Conservation (phyloP, 1,139 yeast species). For the Blastobotrys aristatus region DNA sequence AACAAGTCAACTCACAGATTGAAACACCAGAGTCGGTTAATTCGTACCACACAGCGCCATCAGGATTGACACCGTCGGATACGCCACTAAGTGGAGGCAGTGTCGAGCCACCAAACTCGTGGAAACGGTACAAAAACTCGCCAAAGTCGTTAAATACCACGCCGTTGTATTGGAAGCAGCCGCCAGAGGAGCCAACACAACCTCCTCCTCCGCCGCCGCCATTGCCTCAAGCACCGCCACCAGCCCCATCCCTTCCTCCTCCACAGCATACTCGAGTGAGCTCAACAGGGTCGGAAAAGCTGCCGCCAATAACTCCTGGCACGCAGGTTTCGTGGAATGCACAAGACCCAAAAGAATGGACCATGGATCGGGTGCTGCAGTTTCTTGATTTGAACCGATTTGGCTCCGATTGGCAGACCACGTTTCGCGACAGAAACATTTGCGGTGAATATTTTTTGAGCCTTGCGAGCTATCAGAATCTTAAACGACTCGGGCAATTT, state of each 20-base stretch:
- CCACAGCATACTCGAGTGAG: not conserved
- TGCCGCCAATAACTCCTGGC: not conserved
- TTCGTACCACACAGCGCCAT: slow-evolving; percentile 1
- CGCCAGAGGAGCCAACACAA: no score
- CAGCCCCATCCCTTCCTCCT: not conserved
- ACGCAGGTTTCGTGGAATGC: slow-evolving; percentile 17
- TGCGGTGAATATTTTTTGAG: slow-evolving; percentile 62
- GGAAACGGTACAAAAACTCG: not conserved
- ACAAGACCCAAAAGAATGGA: slow-evolving; percentile 53
- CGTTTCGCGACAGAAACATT: slow-evolving; percentile 55
- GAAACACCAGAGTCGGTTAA: not conserved
- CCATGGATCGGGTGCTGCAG: slow-evolving; percentile 52
- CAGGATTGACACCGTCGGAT: not conserved
- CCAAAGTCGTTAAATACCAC: not conserved
- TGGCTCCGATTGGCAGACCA: slow-evolving; percentile 65
- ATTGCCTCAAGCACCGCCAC: not conserved
- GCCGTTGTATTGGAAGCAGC: not conserved
- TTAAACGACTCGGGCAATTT: slow-evolving; percentile 39
- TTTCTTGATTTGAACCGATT: slow-evolving; percentile 71
- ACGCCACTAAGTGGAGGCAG: slow-evolving; percentile 6
- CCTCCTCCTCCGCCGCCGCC: not conserved
- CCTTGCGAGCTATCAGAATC: slow-evolving; percentile 60
- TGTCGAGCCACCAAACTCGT: slow-evolving; percentile 5
- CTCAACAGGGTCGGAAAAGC: not conserved
- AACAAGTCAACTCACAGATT: not conserved